Percentiles rank a stretch among this genome's conserved stretches.
phyloP scores from a whole-genome alignment of 345 rosid species.

The Hibiscus syriacus region DNA sequence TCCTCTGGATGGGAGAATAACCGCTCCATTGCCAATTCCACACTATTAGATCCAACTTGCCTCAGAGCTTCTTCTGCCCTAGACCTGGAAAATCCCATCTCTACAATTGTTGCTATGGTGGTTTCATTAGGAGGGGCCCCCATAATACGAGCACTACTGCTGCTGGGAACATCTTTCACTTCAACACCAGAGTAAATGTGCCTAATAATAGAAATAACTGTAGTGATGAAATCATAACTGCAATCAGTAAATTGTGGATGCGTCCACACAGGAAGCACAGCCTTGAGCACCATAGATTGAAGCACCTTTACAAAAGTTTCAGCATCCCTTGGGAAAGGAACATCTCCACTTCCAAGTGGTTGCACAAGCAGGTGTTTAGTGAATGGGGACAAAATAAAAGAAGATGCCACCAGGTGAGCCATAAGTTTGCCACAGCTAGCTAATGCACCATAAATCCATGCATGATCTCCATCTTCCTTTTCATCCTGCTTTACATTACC shows the following conservation, averaged over 20 bases:
- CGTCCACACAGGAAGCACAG: constrained; percentile 86
- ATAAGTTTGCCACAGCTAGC: constrained; percentile 84
- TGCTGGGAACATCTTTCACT: constrained; percentile 59
- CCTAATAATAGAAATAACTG: constrained; percentile 69
- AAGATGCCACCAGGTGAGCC: constrained; percentile 94
- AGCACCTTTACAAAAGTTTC: constrained; percentile 87
- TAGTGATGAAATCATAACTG: constrained; percentile 63
- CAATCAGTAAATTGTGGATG: constrained; percentile 82
- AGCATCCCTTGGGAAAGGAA: constrained; percentile 73
- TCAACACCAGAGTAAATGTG: constrained; percentile 93
- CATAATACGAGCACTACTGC: constrained; percentile 46
- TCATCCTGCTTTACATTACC: constrained; percentile 51
- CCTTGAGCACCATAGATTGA: constrained; percentile 88
- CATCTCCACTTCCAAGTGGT: constrained; percentile 56
- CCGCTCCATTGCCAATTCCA: constrained; percentile 99
- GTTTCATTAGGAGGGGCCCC: constrained; percentile 93
- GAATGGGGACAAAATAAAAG: constrained; percentile 74
- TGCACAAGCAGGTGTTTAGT: constrained; percentile 80
- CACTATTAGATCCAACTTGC: constrained; percentile 88
- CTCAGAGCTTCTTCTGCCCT: constrained; percentile 97
- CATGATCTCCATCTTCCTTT: constrained; percentile 60
- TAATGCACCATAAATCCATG: constrained; percentile 91
- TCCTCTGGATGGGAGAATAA: constrained; percentile 91
- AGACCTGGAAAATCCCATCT: constrained; percentile 93
- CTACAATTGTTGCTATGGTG: constrained; percentile 77